phyloP scores from a whole-genome alignment of 257 asterid genomes.

The Solanum boliviense region DNA sequence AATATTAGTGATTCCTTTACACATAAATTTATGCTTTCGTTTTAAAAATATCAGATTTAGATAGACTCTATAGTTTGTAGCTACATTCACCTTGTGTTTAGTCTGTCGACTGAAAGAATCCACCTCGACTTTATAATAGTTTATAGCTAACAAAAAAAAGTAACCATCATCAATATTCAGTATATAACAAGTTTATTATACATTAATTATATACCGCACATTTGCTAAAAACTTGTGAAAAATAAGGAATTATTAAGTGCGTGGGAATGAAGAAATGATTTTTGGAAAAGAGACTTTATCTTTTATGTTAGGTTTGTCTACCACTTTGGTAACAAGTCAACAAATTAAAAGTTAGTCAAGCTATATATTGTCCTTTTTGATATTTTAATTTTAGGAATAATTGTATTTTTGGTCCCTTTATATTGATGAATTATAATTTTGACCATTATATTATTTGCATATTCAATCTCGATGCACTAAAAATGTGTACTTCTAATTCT shows the following conservation, averaged over 20 bases:
- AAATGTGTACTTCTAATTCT: no score
- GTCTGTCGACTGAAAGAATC: no score
- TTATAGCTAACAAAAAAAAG: no score
- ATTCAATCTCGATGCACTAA: no score
- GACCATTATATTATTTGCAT: background rate
- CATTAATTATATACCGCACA: background rate
- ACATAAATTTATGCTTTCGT: background rate
- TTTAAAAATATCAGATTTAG: background rate
- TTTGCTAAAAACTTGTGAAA: no score
- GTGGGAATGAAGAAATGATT: background rate
- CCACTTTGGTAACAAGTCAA: background rate
- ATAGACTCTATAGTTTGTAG: background rate
- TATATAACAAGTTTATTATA: background rate
- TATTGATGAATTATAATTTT: background rate
- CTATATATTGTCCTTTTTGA: background rate
- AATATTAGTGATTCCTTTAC: background rate
- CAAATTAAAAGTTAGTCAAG: background rate
- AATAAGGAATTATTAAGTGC: background rate
- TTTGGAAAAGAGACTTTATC: background rate
- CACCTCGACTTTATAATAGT: rapidly evolving
- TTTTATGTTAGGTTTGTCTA: background rate
- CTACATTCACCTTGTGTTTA: background rate
- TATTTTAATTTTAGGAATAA: background rate
- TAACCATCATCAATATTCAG: background rate
- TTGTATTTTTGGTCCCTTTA: background rate